A percentile compares a stretch with the other conserved stretches of the same genome.
Conservation (phyloP, 2,329 filamentous ascomycete species). For the Triangularia setosa region DNA sequence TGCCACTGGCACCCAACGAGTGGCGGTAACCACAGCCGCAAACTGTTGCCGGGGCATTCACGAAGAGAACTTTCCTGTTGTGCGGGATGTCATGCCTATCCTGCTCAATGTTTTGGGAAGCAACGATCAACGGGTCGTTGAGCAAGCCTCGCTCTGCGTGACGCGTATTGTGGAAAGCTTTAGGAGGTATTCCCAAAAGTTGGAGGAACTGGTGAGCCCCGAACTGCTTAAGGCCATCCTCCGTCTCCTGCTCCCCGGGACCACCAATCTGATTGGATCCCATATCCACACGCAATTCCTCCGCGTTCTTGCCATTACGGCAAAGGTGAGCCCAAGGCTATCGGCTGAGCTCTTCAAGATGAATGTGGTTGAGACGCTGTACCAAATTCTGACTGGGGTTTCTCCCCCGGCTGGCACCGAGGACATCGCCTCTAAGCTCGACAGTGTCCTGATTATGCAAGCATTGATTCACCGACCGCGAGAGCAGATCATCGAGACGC, state of each 20-base stretch:
- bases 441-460: slow-evolving; percentile 98
- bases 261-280: slow-evolving; percentile 89
- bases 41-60: slow-evolving; percentile 98
- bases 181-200: slow-evolving; percentile 77
- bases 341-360: slow-evolving; percentile 91
- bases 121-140: slow-evolving; percentile 93
- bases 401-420: slow-evolving; percentile 79
- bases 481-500: slow-evolving; percentile 93
- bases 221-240: slow-evolving; percentile 82
- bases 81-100: slow-evolving; percentile 94
- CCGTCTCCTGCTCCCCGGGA: slow-evolving; percentile 84
- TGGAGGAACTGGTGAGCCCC: slow-evolving; percentile 88
- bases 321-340: slow-evolving; percentile 79
- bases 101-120: slow-evolving; percentile 85
- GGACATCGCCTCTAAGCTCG: slow-evolving; percentile 78
- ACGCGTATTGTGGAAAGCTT: slow-evolving; percentile 97
- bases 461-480: slow-evolving; percentile 91
- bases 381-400: slow-evolving; percentile 94
- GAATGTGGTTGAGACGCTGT: slow-evolving; percentile 94
- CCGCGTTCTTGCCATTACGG: slow-evolving; percentile 83
- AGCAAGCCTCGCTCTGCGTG: slow-evolving; percentile 93
- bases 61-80: slow-evolving; percentile 85
- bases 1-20: slow-evolving; percentile 91
- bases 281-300: slow-evolving; percentile 97
- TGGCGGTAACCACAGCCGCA: slow-evolving; percentile 92